These are phyloP conservation scores for Penicillium daleae DNA, from an alignment of 495 filamentous ascomycete species.

Conservation along the genomic window DNA sequence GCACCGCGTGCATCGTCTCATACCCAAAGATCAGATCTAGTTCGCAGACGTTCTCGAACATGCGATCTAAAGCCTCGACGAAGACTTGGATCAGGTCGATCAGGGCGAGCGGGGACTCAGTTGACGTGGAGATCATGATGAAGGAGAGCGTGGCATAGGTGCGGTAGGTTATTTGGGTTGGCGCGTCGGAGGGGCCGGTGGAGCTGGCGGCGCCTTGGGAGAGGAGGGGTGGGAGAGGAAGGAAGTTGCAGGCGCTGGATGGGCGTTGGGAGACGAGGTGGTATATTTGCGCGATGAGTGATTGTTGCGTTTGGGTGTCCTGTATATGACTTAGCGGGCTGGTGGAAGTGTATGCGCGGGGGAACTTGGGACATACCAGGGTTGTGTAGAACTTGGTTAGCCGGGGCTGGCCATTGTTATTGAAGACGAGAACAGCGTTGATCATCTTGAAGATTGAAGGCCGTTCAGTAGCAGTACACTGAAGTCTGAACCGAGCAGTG, in stretches of 20 bases:
- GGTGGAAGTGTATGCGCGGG: background rate
- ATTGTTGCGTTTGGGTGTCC: constrained; percentile 95
- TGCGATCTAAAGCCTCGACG: constrained; percentile 88
- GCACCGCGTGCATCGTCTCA: constrained; percentile 88
- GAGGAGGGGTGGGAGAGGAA: constrained; percentile 75
- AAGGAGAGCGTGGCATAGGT: constrained; percentile 98
- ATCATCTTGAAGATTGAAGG: constrained; percentile 67
- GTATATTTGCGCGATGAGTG: constrained; percentile 96
- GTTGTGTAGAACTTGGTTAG: constrained; percentile 99
- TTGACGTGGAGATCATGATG: constrained; percentile 96
- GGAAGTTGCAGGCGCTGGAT: constrained; percentile 91
- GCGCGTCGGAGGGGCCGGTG: constrained; percentile 75
- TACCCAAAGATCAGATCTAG: constrained; percentile 98
- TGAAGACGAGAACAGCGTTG: constrained; percentile 98
- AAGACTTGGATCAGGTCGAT: constrained; percentile 98
- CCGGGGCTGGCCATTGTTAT: constrained; percentile 93
- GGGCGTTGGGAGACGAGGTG: constrained; percentile 91
- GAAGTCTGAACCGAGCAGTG: background rate
- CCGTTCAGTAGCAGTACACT: too few species aligned
- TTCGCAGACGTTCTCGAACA: constrained; percentile 99
- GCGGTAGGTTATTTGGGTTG: constrained; percentile 95
- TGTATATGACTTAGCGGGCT: constrained; percentile 38
- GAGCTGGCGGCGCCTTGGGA: constrained; percentile 63
- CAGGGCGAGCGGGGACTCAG: constrained; percentile 91
- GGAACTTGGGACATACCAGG: constrained; percentile 62